Evolutionary conservation across 768 basidiomycete species (phyloP), one percentile per base, ranked within the genome.

Genomic region (Omphalotus guepiniiformis): DNA sequence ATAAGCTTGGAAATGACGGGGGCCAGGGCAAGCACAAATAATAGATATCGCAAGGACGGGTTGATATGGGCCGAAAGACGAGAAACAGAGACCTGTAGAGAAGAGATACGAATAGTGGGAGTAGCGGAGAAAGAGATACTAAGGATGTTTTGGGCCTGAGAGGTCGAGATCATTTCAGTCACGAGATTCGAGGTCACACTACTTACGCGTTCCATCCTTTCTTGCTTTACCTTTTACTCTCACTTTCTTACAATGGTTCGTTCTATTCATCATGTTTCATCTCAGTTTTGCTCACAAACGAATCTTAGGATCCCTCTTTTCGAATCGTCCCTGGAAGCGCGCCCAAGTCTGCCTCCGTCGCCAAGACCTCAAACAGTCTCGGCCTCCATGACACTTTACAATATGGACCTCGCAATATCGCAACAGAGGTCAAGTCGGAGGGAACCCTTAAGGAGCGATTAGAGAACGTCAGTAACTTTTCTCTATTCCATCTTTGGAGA

Each of bases 341-440:
- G 34, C 59, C 74, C 41, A 82, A 85, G 64, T 68, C 76, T 11
- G 88, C 85, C 2, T 80, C 88, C 4, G 60, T 88, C 38, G 66
- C 76, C 50, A 75, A 82, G 62, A 90, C 82, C 5, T 76, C 80
- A 43, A 87, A 85, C 65, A 75, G 75, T 53, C 69, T 90, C 45
- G 94, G 93, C 32, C 73, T 93, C 1, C 95, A 96, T 63, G 93
- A 97, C 63, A 82, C 89, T 3, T 76, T 99, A 47, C 76, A 80
- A 42, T 82, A 94, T 66, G 95, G 95, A 3, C 82, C 85, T 18
- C 80, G 87, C 50, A 90, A 75, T 57, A 76, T 97, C 52, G 86
- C 87, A 0, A 76, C 85, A 16, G 85, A 93, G 57, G 72, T 83
- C 9, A 78, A 83, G 52, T 72, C 80, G 8, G 73, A 75, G 28